Evolutionary conservation across 208 protist species (phyloP).

Genomic region (Leishmania aethiopica): DNA sequence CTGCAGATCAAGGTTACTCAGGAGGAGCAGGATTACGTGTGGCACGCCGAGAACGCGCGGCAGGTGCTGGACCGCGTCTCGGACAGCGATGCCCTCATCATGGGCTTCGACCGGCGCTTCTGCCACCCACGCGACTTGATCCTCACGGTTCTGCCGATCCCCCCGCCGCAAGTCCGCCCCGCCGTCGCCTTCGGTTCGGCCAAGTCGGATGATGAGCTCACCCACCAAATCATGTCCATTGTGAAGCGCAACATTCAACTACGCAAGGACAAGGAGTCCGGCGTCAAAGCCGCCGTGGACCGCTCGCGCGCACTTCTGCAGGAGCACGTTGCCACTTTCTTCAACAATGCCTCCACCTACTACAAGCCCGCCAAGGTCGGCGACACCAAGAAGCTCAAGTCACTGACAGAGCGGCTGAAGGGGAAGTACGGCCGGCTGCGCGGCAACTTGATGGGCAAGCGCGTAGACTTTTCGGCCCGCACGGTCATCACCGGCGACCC

Average conservation of each 20-base stretch:
- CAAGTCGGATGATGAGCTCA: conserved; percentile 97
- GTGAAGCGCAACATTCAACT: conserved; percentile 96
- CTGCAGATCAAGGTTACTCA: conserved; percentile 71
- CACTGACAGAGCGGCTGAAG: conserved; percentile 98
- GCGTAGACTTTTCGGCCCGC: conserved; percentile 99
- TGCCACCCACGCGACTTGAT: conserved; percentile 93
- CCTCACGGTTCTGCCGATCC: conserved; percentile 96
- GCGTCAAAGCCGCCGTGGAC: conserved; percentile 87
- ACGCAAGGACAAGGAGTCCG: conserved; percentile 86
- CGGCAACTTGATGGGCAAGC: conserved; percentile 99
- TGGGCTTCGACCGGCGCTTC: conserved; percentile 77
- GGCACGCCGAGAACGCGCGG: conserved; percentile 77
- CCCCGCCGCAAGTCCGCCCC: conserved; percentile 98
- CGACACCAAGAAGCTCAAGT: conserved; percentile 96
- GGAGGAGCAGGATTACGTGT: conserved; percentile 74
- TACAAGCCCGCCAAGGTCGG: conserved; percentile 86
- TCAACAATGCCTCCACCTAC: conserved; percentile 98
- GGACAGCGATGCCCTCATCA: conserved; percentile 60
- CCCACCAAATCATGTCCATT: conserved; percentile 97
- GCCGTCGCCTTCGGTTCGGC: conserved; percentile 89
- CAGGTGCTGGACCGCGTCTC: conserved; percentile 79
- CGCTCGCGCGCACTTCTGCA: conserved; percentile 94
- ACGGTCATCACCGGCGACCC: conserved; percentile 99
- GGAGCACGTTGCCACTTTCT: conserved; percentile 97
- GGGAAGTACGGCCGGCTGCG: conserved; percentile 99